These are phyloP conservation scores for Triticum monococcum DNA, from an alignment of 176 grass and related monocot genomes.

Conservation along the genomic window DNA sequence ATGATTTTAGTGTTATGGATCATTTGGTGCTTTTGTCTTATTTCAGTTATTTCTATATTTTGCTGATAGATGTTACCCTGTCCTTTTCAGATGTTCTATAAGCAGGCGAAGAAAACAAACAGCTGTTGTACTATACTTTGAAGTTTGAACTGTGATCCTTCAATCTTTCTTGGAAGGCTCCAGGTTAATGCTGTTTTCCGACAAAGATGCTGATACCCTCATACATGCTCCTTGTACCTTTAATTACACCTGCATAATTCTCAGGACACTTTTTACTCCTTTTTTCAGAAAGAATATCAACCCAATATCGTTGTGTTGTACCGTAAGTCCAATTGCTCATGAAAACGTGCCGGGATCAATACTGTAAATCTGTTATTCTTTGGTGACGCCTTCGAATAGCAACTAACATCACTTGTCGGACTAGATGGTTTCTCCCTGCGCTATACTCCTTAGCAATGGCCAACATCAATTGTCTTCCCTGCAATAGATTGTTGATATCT, in stretches of 20 bases:
- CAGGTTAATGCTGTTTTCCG: constrained; percentile 11
- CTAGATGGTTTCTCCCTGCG: too few species aligned
- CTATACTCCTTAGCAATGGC: not conserved
- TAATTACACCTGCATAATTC: constrained; percentile 7
- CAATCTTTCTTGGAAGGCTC: constrained; percentile 22
- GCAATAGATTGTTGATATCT: not conserved
- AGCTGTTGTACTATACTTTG: constrained; percentile 88
- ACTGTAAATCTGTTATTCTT: constrained; percentile 21
- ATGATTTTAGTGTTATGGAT: not conserved
- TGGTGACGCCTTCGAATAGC: constrained; percentile 1
- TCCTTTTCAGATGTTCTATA: constrained; percentile 95
- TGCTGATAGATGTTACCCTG: not conserved
- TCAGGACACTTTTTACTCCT: not conserved
- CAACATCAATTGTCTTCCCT: not conserved
- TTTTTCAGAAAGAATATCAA: constrained; percentile 21
- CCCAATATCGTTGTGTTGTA: constrained; percentile 18
- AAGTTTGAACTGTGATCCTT: constrained; percentile 41
- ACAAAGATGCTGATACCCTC: not conserved
- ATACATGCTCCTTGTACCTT: constrained; percentile 3
- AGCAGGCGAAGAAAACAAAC: constrained; percentile 98
- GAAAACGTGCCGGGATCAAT: not conserved
- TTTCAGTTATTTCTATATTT: not conserved
- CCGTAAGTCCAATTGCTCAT: constrained; percentile 23
- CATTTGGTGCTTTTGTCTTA: constrained; percentile 4
- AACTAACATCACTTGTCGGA: constrained; percentile 25